phyloP scores from a whole-genome alignment of 352 stramenopile species.

The Pythium aristosporum region DNA sequence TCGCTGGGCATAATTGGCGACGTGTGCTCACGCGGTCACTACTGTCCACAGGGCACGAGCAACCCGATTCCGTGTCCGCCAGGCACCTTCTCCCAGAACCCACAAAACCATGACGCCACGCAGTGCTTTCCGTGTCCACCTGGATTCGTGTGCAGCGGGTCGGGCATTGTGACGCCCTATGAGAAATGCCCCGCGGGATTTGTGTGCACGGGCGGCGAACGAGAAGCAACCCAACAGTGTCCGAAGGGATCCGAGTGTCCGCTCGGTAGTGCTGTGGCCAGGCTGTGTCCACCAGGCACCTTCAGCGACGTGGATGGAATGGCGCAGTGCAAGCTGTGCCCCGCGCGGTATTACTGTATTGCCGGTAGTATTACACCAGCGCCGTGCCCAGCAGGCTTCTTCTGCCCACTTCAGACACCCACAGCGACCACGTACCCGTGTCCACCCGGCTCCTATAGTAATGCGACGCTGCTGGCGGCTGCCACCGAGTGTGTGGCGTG shows the following conservation, averaged over 20 bases:
- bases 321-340: constrained; percentile 65
- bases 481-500: constrained; percentile 50
- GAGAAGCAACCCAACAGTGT: constrained; percentile 52
- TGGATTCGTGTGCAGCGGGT: constrained; percentile 59
- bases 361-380: constrained; percentile 38
- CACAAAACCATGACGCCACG: constrained; percentile 47
- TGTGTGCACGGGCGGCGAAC: constrained; percentile 62
- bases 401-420: constrained; percentile 63
- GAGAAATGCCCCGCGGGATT: constrained; percentile 56
- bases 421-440: constrained; percentile 52
- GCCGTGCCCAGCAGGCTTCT: constrained; percentile 70
- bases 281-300: constrained; percentile 58
- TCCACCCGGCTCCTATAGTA: constrained; percentile 60
- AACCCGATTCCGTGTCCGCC: constrained; percentile 79
- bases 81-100: constrained; percentile 67
- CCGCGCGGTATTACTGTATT: constrained; percentile 70
- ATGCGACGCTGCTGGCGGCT: constrained; percentile 34
- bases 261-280: constrained; percentile 46
- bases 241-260: constrained; percentile 77
- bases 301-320: constrained; percentile 64
- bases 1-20: constrained; percentile 72
- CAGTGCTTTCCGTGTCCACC: constrained; percentile 72
- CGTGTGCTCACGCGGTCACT: constrained; percentile 69
- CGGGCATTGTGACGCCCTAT: constrained; percentile 44
- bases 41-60: constrained; percentile 74